A percentile compares a stretch with the other conserved stretches of the same genome.
Conservation (phyloP, 306 rosid genomes). For the Quercus cerris region DNA sequence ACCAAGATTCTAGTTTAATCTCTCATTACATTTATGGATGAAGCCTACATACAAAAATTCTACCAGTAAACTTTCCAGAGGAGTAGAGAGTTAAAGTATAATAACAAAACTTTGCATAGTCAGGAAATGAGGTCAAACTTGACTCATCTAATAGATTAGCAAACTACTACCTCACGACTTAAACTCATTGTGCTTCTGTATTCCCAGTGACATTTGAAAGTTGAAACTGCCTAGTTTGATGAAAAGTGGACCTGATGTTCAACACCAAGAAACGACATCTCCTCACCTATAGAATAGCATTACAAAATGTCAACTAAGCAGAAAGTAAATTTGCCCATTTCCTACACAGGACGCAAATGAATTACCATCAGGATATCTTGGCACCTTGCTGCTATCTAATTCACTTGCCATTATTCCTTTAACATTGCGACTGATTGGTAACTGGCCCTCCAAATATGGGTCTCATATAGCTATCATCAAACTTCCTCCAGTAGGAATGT, state of each 20-base stretch:
- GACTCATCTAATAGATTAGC: neutral
- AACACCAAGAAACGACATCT: too few species aligned
- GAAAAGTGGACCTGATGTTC: too few species aligned
- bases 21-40: too few species aligned
- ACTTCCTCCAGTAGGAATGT: conserved; percentile 79
- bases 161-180: neutral
- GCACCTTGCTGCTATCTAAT: neutral
- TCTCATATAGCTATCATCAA: conserved; percentile 88
- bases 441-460: conserved; percentile 85
- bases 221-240: too few species aligned
- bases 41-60: too few species aligned
- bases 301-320: neutral
- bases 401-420: neutral
- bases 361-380: neutral
- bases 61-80: neutral
- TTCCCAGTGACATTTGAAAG: too few species aligned
- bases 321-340: neutral
- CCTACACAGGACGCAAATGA: neutral
- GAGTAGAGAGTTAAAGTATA: neutral
- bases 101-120: neutral
- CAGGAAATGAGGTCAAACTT: neutral
- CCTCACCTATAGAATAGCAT: neutral
- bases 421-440: conserved; percentile 24
- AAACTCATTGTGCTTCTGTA: too few species aligned
- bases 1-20: too few species aligned